Conservation (phyloP, 2,329 filamentous ascomycete species). For the Colletotrichum sp. region DNA sequence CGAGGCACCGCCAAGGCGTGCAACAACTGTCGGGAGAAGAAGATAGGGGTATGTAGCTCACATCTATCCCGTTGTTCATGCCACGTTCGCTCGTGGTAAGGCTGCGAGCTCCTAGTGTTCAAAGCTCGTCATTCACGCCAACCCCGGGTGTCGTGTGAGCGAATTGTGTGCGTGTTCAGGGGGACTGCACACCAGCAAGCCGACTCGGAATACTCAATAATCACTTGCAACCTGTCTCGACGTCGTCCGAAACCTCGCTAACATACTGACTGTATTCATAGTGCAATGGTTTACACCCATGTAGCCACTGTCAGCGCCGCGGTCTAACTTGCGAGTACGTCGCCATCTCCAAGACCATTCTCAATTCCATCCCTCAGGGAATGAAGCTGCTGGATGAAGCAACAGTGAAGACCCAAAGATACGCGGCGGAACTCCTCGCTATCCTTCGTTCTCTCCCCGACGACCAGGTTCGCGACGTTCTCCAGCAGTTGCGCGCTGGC, state of each 20-base stretch:
- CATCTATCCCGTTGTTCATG: background rate
- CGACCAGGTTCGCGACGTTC: background rate
- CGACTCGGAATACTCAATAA: background rate
- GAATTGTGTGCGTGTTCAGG: background rate
- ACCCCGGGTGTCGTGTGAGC: background rate
- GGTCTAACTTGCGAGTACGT: conserved; percentile 4
- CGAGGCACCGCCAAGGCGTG: background rate
- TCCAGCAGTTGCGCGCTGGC: background rate
- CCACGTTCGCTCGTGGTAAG: background rate
- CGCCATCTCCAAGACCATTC: conserved; percentile 1
- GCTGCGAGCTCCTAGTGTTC: background rate
- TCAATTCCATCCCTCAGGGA: conserved; percentile 2
- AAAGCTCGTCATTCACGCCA: background rate
- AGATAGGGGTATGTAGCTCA: conserved; percentile 7
- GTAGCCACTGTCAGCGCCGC: conserved; percentile 7
- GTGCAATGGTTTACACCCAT: conserved; percentile 8
- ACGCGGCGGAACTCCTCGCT: background rate
- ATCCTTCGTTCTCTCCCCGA: background rate
- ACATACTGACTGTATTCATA: background rate
- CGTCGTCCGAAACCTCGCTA: background rate
- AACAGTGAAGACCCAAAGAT: background rate
- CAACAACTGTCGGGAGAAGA: conserved; percentile 12
- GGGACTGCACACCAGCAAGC: background rate
- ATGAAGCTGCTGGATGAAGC: background rate
- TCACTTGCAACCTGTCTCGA: background rate